phyloP scores from a whole-genome alignment of 148 eudicot species.

The Dianthus caryophyllus region DNA sequence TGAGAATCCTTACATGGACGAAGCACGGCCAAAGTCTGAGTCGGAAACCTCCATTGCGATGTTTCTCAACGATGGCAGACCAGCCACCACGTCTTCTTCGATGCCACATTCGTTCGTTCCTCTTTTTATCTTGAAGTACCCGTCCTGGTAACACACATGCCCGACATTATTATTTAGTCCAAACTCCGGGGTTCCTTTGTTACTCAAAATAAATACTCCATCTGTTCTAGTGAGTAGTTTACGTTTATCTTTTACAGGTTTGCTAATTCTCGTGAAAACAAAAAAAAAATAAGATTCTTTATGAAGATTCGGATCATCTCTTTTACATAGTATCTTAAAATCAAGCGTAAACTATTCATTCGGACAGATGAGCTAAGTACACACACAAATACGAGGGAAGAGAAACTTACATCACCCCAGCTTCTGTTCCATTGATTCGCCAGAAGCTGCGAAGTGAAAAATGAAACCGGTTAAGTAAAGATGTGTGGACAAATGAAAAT shows the following conservation, averaged over 20 bases:
- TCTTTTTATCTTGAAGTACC: conserved; percentile 84
- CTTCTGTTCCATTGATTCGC: conserved; percentile 92
- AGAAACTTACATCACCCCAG: conserved; percentile 91
- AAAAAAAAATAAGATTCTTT: no score
- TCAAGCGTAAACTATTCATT: no score
- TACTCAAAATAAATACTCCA: no score
- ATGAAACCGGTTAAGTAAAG: conserved; percentile 13
- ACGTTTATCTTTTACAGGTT: no score
- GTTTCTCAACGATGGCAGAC: conserved; percentile 70
- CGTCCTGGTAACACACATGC: conserved; percentile 54
- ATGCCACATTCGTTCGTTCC: conserved; percentile 91
- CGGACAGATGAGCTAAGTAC: no score
- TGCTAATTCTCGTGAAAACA: no score
- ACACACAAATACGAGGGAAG: neutral
- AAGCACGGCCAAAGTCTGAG: conserved; percentile 34
- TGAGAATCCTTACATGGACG: conserved; percentile 22
- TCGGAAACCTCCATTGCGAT: conserved; percentile 31
- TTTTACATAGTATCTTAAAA: no score
- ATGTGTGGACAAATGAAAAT: no score
- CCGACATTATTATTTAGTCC: neutral
- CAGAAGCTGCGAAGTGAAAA: conserved; percentile 53
- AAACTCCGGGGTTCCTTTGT: neutral
- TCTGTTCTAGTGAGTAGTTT: no score
- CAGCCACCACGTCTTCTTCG: conserved; percentile 69
- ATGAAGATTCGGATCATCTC: no score